Percentiles rank a stretch among this genome's conserved stretches.
phyloP scores from a whole-genome alignment of 2,329 filamentous ascomycete genomes.

The Talaromyces sp. region DNA sequence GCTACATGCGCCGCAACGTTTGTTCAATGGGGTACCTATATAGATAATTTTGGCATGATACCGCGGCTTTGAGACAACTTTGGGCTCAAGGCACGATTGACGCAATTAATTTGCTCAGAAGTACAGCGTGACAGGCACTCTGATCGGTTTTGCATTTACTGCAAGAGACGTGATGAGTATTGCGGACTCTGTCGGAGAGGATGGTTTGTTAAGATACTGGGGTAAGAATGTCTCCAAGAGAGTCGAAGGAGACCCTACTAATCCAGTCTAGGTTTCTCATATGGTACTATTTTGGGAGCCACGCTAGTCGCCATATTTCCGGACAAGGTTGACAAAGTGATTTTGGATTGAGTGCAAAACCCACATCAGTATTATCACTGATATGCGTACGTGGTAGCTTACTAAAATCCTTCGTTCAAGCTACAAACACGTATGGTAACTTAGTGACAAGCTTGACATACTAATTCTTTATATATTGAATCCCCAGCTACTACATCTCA shows the following conservation, averaged over 20 bases:
- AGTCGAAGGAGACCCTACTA: not conserved
- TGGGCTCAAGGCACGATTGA: conserved; percentile 8
- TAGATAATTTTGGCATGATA: not conserved
- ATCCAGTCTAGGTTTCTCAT: conserved; percentile 20
- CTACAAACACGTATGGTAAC: not conserved
- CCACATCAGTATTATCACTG: conserved; percentile 22
- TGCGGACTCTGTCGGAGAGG: conserved; percentile 44
- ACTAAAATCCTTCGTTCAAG: not conserved
- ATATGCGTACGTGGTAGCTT: conserved; percentile 9
- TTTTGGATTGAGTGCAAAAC: conserved; percentile 38
- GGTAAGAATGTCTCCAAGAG: not conserved
- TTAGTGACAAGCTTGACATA: not conserved
- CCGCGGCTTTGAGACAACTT: conserved; percentile 11
- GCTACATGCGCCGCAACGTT: not conserved
- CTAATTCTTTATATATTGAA: not conserved
- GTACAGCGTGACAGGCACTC: conserved; percentile 29
- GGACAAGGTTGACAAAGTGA: conserved; percentile 37
- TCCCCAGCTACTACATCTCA: not conserved
- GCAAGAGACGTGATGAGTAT: conserved; percentile 47
- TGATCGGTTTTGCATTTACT: conserved; percentile 45
- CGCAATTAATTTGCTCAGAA: conserved; percentile 13
- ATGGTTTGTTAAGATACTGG: conserved; percentile 36
- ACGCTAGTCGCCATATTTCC: conserved; percentile 41
- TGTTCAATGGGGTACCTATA: conserved; percentile 10
- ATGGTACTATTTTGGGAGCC: conserved; percentile 26